phyloP scores from a whole-genome alignment of 306 rosid genomes.

The Rosa chinensis region DNA sequence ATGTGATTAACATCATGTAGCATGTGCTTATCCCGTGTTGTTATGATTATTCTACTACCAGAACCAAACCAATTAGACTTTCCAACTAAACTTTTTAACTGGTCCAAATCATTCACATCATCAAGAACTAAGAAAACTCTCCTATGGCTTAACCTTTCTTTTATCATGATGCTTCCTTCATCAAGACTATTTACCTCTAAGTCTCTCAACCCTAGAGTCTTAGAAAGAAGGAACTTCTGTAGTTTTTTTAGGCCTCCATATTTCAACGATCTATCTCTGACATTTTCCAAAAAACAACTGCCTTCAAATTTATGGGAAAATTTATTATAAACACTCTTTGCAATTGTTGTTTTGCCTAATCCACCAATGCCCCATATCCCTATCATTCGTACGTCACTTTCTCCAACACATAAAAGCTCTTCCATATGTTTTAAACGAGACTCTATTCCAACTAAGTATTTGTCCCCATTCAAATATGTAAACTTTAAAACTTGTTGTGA shows the following conservation, averaged over 20 bases:
- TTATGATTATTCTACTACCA: constrained; percentile 11
- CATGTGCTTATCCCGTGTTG: background rate
- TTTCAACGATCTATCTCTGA: background rate
- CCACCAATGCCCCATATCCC: background rate
- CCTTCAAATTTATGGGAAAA: background rate
- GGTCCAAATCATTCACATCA: background rate
- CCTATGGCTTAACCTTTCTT: background rate
- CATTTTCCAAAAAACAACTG: background rate
- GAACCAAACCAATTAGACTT: background rate
- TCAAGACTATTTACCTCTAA: background rate
- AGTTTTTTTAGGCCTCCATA: background rate
- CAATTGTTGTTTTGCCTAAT: background rate
- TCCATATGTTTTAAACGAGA: background rate
- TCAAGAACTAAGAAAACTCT: constrained; percentile 11
- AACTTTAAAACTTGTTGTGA: background rate
- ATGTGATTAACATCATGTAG: background rate
- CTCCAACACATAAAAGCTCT: background rate
- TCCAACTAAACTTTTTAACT: background rate
- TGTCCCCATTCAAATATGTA: background rate
- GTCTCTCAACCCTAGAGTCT: background rate
- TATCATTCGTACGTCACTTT: background rate
- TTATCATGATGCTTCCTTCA: background rate
- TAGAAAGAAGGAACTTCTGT: background rate
- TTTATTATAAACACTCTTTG: background rate
- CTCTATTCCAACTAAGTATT: background rate